phyloP scores from a whole-genome alignment of 2,329 filamentous ascomycete genomes.

The Penicillium nordicum region DNA sequence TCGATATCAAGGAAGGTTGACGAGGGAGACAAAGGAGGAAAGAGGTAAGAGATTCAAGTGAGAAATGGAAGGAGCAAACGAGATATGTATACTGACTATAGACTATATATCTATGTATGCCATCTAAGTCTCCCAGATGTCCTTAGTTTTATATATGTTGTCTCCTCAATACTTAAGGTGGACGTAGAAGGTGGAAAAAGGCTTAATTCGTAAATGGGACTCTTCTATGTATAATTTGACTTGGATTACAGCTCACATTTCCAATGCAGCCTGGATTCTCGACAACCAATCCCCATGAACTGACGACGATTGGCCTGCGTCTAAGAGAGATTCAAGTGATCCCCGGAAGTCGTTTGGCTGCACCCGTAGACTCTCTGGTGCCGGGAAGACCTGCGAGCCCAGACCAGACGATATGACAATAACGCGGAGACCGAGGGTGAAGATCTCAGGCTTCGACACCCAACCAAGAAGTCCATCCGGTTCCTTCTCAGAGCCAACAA shows the following conservation, averaged over 20 bases:
- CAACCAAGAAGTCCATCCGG: slow-evolving; percentile 69
- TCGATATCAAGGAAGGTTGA: neutral
- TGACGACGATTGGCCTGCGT: slow-evolving; percentile 20
- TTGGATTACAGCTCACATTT: neutral
- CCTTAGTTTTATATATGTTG: no score
- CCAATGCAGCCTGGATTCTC: slow-evolving; percentile 27
- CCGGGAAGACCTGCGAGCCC: slow-evolving; percentile 20
- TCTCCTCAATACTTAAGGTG: no score
- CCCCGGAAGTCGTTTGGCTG: slow-evolving; percentile 15
- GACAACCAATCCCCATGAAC: slow-evolving; percentile 35
- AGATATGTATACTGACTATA: no score
- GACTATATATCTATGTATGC: no score
- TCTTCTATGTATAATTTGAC: neutral
- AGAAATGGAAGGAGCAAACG: neutral
- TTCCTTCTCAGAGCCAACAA: slow-evolving; percentile 27
- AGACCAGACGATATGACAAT: slow-evolving; percentile 38
- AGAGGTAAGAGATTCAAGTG: neutral
- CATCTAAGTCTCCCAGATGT: no score
- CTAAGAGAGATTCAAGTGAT: slow-evolving; percentile 27
- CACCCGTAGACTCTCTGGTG: slow-evolving; percentile 15
- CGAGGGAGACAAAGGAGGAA: neutral
- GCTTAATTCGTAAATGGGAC: no score
- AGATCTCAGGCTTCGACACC: slow-evolving; percentile 65
- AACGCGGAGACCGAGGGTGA: slow-evolving; percentile 46
- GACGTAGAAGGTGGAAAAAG: no score